Evolutionary conservation across 2,329 filamentous ascomycete species (phyloP), one percentile per base, ranked within the genome.

Genomic region (Xylaria sp.): DNA sequence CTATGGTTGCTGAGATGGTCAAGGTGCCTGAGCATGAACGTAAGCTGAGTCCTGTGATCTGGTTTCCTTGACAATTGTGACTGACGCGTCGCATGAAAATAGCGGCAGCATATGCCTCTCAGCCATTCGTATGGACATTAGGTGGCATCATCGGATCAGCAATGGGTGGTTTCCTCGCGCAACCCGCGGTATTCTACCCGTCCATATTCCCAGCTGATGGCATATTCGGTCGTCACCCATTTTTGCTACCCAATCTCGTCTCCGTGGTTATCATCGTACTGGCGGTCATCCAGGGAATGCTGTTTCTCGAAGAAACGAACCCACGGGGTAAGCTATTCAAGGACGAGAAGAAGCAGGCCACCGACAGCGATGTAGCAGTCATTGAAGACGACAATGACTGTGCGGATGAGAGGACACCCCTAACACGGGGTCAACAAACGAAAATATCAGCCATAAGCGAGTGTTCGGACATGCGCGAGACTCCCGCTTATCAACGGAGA

Each of bases 191-290:
- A n/a, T 74, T 73, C 59, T 74, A 74, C 54, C 73, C 69, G 11
- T 65, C 63, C 0, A 46, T 75, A 18, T 78, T 78, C 51, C 66
- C 75, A 1, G 62, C 69, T 30, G 75, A 76, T 30, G 76, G 76
- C 1, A 49, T 78, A 1, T 78, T 77, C 52, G 87, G 86, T 48
- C 79, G 80, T 6, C 90, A 87, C 66, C 89, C 89, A 0, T 92
- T 90, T 65, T 78, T 90, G n/a, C 75, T 82, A 4, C 88, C 88
- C 1, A 91, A 90, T 66, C 66, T 90, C 1, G 76, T 89, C 54
- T 83, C 86, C 0, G 85, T 86, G 0, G 76, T 72, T 1, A 77
- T 89, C 8, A 78, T 90, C 37, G 64, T 83, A 1, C 64, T 89
- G 4, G 87, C 90, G 64, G 78, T 89, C 39, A 67, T 83, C 7